These are phyloP conservation scores for Pterothamnion heteromorphum DNA, from an alignment of 31 red algal genomes.

Conservation along the genomic window DNA sequence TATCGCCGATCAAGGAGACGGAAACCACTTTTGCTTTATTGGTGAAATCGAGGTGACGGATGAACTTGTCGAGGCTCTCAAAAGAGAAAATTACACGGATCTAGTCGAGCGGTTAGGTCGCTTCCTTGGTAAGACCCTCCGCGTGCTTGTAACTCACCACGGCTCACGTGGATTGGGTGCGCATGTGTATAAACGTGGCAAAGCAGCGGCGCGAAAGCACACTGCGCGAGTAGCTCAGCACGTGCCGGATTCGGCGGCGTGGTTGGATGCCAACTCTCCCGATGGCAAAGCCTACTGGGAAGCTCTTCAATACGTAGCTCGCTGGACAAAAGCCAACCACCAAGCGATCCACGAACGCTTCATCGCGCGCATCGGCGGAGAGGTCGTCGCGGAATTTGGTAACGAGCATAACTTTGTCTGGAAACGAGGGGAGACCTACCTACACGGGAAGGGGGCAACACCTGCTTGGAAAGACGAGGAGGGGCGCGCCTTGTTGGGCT, in stretches of 20 bases:
- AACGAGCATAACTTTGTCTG: conserved; percentile 29
- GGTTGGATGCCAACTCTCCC: background rate
- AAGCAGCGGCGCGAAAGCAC: background rate
- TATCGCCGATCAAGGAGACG: background rate
- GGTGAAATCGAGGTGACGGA: background rate
- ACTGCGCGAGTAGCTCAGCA: background rate
- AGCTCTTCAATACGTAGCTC: background rate
- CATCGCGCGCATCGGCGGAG: background rate
- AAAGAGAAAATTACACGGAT: no score
- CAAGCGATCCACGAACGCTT: background rate
- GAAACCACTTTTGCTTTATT: background rate
- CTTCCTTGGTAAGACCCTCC: no score
- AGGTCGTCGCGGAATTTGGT: background rate
- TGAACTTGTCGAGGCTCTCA: no score
- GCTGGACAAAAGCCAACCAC: conserved; percentile 4
- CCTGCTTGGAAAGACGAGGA: background rate
- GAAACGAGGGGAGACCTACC: background rate
- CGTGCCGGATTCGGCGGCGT: background rate
- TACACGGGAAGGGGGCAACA: background rate
- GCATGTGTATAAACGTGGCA: background rate
- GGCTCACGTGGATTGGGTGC: background rate
- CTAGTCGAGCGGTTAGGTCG: no score
- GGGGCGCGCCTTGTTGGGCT: background rate
- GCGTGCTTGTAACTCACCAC: conserved; percentile 4
- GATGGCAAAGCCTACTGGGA: background rate